These are phyloP conservation scores for Saposhnikovia divaricata DNA, from an alignment of 129 eudicot genomes.

Conservation along the genomic window DNA sequence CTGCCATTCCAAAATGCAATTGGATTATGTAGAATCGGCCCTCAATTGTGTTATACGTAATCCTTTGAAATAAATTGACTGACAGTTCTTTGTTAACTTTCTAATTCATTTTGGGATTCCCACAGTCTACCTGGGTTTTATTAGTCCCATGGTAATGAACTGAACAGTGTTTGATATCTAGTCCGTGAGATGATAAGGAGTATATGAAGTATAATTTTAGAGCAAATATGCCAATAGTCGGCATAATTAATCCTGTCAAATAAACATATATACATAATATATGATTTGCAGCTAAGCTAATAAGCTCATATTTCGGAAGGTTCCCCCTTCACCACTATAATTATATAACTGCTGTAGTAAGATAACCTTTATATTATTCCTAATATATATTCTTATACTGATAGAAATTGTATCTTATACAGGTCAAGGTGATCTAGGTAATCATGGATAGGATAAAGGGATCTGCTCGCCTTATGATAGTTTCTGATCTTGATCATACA, in stretches of 20 bases:
- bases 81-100: background rate
- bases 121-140: background rate
- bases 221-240: background rate
- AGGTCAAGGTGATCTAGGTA: conserved; percentile 1
- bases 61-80: background rate
- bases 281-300: background rate
- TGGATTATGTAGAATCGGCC: background rate
- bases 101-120: background rate
- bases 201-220: background rate
- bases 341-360: background rate
- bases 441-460: conserved; percentile 55
- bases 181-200: background rate
- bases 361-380: background rate
- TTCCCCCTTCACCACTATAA: background rate
- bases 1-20: background rate
- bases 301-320: background rate
- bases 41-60: background rate
- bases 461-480: conserved; percentile 81
- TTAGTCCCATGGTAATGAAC: background rate
- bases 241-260: background rate
- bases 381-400: background rate
- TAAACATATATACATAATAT: background rate
- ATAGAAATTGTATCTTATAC: background rate
- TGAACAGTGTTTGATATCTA: background rate
- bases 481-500: conserved; percentile 96